Evolutionary conservation across 495 filamentous ascomycete species (phyloP), one percentile per base, ranked within the genome.

Genomic region (Aspergillus saccharolyticus): DNA sequence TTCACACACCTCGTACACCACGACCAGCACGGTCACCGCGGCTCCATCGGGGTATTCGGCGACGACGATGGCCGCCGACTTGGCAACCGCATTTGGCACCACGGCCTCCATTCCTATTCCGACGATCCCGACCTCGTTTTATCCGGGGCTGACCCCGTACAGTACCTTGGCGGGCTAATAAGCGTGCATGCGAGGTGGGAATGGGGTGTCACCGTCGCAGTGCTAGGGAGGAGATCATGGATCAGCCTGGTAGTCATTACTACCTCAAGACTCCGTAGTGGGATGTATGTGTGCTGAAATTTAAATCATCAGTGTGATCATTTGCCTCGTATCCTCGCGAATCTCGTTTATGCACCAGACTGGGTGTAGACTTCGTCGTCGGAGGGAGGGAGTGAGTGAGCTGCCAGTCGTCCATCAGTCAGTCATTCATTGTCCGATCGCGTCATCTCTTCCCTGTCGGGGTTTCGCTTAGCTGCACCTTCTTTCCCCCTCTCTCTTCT

Each of bases 101-200:
- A 75, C 67, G 3, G 60, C 61, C 18, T 70, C 65, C 42, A 81
- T 85, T 53, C 75, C 79, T n/a, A 80, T 83, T 58, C 82, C 81
- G 2, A 66, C 78, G 19, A 78, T 85, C n/a, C 80, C 80, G 1
- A 76, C 78, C 3, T 78, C 68, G 12, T 83, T 80, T 69, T 83
- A 72, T 54, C 82, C 81, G 6, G 79, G 79, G 30, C 65, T 65
- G 5, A 74, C 70, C 16, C 73, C 78, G 15, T 63, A 62, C 46
- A 71, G 68, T 42, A 51, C 66, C 8, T 44, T 72, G 45, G 47
- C 15, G 18, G 47, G 33, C 33, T 10, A 39, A 12, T 39, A 39
- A 12, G 33, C 10, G 33, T 39, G 33, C 2, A 39, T 6, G 33
- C 33, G 14, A 15, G 33, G 33, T 39, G 33, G 33, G 33, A 39